These are phyloP conservation scores for Diophrys appendiculata DNA, from an alignment of 73 alveolate species.

Conservation along the genomic window DNA sequence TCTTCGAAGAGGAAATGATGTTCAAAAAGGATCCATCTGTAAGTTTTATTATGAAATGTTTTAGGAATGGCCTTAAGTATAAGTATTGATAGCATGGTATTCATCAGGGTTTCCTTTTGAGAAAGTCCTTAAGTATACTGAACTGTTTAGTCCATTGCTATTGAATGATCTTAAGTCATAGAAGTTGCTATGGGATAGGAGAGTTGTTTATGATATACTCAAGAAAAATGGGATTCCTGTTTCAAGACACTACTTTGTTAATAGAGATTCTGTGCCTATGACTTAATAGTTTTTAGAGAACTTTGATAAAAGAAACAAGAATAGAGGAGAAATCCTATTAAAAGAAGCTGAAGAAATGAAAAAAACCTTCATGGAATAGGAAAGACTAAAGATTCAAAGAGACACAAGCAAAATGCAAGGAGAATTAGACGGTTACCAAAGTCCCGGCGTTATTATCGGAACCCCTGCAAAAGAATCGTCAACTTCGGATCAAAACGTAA, in stretches of 20 bases:
- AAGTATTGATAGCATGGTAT: constrained; percentile 86
- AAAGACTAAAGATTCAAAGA: constrained; percentile 1
- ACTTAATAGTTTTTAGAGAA: constrained; percentile 42
- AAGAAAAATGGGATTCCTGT: constrained; percentile 70
- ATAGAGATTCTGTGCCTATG: constrained; percentile 61
- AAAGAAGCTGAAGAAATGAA: constrained; percentile 40
- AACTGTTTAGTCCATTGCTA: constrained; percentile 81
- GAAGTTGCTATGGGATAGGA: constrained; percentile 90
- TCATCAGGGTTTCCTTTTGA: constrained; percentile 90
- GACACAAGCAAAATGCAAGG: not conserved
- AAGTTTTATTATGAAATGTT: too few relatives aligned
- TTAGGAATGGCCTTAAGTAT: constrained; percentile 93
- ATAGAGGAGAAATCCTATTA: constrained; percentile 49
- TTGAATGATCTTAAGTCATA: constrained; percentile 88
- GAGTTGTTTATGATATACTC: constrained; percentile 70
- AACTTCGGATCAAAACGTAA: too few relatives aligned
- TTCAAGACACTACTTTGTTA: constrained; percentile 67
- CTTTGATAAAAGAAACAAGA: constrained; percentile 27
- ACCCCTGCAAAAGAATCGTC: too few relatives aligned
- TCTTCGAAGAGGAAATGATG: constrained; percentile 80
- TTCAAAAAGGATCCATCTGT: constrained; percentile 60
- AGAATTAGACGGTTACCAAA: too few relatives aligned
- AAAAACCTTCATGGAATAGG: not conserved
- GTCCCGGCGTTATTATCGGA: too few relatives aligned
- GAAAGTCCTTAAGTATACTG: constrained; percentile 83